phyloP scores from a whole-genome alignment of 768 basidiomycete genomes.

The Russula sp. region DNA sequence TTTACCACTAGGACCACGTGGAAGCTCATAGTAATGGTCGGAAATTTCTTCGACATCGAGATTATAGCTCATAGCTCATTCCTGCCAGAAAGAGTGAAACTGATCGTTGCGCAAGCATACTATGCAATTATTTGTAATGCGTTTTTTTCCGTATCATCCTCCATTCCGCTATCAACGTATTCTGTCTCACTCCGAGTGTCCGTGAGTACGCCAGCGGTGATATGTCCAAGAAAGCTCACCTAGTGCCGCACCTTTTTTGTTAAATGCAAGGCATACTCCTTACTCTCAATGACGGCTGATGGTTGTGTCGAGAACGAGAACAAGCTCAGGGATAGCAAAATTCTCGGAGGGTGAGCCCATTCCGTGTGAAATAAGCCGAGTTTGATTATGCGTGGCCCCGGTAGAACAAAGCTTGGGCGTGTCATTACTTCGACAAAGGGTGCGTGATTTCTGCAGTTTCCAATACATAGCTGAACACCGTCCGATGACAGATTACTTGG shows the following conservation, averaged over 20 bases:
- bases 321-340: constrained; percentile 23
- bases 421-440: constrained; percentile 22
- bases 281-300: constrained; percentile 28
- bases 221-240: not conserved
- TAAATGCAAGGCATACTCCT: constrained; percentile 18
- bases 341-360: constrained; percentile 25
- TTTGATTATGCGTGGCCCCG: not conserved
- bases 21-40: constrained; percentile 24
- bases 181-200: constrained; percentile 22
- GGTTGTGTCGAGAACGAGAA: constrained; percentile 25
- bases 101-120: constrained; percentile 26
- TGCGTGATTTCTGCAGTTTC: not conserved
- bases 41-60: not conserved
- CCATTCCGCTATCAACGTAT: constrained; percentile 12
- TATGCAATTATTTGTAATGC: constrained; percentile 26
- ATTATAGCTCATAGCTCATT: not conserved
- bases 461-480: not conserved
- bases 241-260: not conserved
- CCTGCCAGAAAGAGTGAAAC: constrained; percentile 23
- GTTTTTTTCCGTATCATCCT: constrained; percentile 19
- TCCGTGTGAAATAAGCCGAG: not conserved
- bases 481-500: constrained; percentile 23
- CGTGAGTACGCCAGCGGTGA: constrained; percentile 18
- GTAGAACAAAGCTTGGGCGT: constrained; percentile 20
- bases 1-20: constrained; percentile 26